These are phyloP conservation scores for Neopestalotiopsis clavispora DNA, from an alignment of 2,329 filamentous ascomycete genomes.

Conservation along the genomic window DNA sequence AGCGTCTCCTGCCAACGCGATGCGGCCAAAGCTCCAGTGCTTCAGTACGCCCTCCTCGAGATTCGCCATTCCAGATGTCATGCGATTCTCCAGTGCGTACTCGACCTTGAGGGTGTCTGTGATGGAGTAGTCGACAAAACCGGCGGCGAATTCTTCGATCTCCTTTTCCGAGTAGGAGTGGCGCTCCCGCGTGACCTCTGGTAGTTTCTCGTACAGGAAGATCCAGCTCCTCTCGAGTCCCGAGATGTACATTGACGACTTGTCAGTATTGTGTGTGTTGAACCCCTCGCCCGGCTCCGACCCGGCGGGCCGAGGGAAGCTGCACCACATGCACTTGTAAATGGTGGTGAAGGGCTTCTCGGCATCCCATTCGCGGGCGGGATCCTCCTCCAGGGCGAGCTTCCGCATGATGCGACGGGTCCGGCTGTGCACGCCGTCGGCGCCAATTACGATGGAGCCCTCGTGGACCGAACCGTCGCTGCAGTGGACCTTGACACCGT, in stretches of 20 bases:
- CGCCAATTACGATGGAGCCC: slow-evolving; percentile 28
- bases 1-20: slow-evolving; percentile 20
- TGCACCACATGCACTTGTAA: slow-evolving; percentile 12
- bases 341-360: neutral
- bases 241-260: slow-evolving; percentile 1
- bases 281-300: neutral
- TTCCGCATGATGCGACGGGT: slow-evolving; percentile 24
- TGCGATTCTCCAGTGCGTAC: neutral
- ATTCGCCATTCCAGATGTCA: slow-evolving; percentile 4
- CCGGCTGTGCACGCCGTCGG: slow-evolving; percentile 29
- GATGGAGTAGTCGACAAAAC: slow-evolving; percentile 32
- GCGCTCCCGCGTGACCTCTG: slow-evolving; percentile 28
- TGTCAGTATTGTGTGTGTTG: neutral
- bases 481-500: slow-evolving; percentile 27
- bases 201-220: slow-evolving; percentile 11
- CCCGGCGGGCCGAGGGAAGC: neutral
- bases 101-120: slow-evolving; percentile 15
- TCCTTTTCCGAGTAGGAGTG: slow-evolving; percentile 32
- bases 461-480: slow-evolving; percentile 27
- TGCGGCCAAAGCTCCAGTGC: slow-evolving; percentile 16
- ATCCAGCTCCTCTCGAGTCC: slow-evolving; percentile 1
- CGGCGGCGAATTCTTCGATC: slow-evolving; percentile 29
- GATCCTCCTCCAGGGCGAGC: slow-evolving; percentile 6
- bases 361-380: slow-evolving; percentile 2
- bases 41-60: slow-evolving; percentile 20